Percentiles rank a stretch among this genome's conserved stretches.
Conservation (phyloP, 2,329 filamentous ascomycete species). For the Scytalidium sp. region DNA sequence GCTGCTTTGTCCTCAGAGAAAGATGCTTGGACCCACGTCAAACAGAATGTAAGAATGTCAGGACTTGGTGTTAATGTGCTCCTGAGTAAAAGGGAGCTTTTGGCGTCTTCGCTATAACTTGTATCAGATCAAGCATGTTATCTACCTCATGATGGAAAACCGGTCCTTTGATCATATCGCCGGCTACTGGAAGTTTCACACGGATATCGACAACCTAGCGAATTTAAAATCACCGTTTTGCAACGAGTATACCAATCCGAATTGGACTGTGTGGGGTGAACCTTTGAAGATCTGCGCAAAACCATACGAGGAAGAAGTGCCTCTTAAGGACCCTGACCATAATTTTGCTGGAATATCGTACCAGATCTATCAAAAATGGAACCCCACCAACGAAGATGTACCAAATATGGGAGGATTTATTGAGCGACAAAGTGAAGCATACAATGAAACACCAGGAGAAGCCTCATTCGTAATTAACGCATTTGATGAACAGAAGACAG, state of each 20-base stretch:
- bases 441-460: conserved; percentile 31
- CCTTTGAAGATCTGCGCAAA: conserved; percentile 32
- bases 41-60: too few relatives aligned
- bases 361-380: conserved; percentile 35
- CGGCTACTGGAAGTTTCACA: conserved; percentile 34
- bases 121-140: conserved; percentile 33
- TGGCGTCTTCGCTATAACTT: background rate
- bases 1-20: too few relatives aligned
- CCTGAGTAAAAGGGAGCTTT: too few relatives aligned
- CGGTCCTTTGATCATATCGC: conserved; percentile 38
- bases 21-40: too few relatives aligned
- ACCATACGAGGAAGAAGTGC: conserved; percentile 33
- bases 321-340: conserved; percentile 33
- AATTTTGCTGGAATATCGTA: conserved; percentile 15
- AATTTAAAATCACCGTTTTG: conserved; percentile 26
- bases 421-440: conserved; percentile 34
- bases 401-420: conserved; percentile 36
- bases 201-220: conserved; percentile 33
- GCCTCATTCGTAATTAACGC: conserved; percentile 34
- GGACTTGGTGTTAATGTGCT: too few relatives aligned
- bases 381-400: conserved; percentile 30
- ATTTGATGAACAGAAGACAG: conserved; percentile 32
- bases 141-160: conserved; percentile 36
- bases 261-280: conserved; percentile 34
- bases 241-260: conserved; percentile 35